Base-by-base conservation (phyloP, 148 eudicot species). In the Polygonum maritimum region DNA sequence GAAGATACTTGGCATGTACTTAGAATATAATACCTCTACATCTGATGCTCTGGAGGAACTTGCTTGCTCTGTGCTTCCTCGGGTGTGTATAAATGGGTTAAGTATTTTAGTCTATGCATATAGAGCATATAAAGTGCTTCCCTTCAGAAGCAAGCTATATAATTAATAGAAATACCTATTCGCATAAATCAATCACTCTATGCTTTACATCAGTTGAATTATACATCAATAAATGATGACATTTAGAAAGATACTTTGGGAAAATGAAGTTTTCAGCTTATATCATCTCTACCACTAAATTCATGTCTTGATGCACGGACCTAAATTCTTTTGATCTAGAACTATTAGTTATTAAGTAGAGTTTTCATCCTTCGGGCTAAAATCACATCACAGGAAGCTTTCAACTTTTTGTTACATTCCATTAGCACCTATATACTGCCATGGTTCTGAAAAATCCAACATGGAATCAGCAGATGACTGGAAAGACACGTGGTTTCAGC, bases 51-150 rank as follows among this genome's bases (percentile, higher is more conserved):
- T 88, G 35, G 77, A 73, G 73, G 84, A 86, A 79, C 81, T 88
- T 79, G 89, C 85, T 45, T 78, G 86, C 79, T 84, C 89, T 33
- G 76, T 86, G 69, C 51, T 88, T 54, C 84, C 89, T 55, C 79
- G 81, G 89, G 91, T 86, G 74, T 74, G 60, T 78, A 48, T 6
- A 13, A 72, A 40, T 79, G 74, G 51, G 69, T 55, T 9, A 35
- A 45, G 70, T 55, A 21, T 69, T 13, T 48, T 65, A 65, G 45
- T 62, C 38, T 67, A 67, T 67, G 21, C 45, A 38, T 67, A 36
- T 67, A 36, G 71, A 15, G 44, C 40, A 67, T 67, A 67, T 36
- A 45, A 67, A 67, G 19, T 67, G 5, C 71, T 67, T 36, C 71
- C 21, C 21, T 36, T 21, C 1, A 15, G 71, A 67, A 67, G 45